Evolutionary conservation across 352 stramenopile genomes (phyloP).

Genomic region (Phytophthora melonis): DNA sequence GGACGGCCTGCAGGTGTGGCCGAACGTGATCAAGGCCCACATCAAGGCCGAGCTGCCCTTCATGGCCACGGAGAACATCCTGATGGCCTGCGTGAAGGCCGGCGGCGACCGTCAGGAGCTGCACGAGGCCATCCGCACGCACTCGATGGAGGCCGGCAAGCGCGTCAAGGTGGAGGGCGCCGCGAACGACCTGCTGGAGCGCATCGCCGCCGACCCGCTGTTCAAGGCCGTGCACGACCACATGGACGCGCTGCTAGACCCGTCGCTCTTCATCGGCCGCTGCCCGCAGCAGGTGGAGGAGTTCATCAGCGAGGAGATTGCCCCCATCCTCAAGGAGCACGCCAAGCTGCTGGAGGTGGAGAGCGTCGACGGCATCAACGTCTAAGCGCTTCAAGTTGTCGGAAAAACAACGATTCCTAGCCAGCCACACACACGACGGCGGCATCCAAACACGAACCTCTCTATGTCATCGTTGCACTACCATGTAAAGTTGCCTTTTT

Average conservation of each 20-base stretch:
- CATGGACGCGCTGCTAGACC: slow-evolving; percentile 96
- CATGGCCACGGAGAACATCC: slow-evolving; percentile 99
- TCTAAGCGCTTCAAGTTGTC: slow-evolving; percentile 70
- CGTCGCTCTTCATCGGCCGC: slow-evolving; percentile 97
- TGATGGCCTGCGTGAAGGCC: slow-evolving; percentile 99
- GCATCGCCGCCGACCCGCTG: slow-evolving; percentile 94
- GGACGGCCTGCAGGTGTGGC: slow-evolving; percentile 96
- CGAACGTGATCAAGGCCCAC: slow-evolving; percentile 97
- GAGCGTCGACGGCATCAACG: slow-evolving; percentile 96
- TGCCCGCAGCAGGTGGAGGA: slow-evolving; percentile 96
- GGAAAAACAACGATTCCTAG: background rate
- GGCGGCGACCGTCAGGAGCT: slow-evolving; percentile 98
- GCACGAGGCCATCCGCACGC: slow-evolving; percentile 98
- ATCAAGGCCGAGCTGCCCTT: slow-evolving; percentile 99
- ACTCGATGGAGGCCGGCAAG: slow-evolving; percentile 98
- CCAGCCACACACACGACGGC: background rate
- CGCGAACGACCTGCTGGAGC: slow-evolving; percentile 97
- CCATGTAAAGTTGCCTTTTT: background rate
- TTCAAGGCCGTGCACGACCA: slow-evolving; percentile 97
- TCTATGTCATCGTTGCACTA: background rate
- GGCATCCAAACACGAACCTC: slow-evolving; percentile 4
- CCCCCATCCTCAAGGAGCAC: slow-evolving; percentile 94
- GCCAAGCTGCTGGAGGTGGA: slow-evolving; percentile 91
- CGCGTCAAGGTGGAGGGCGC: slow-evolving; percentile 98
- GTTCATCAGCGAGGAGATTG: slow-evolving; percentile 96